A percentile compares a stretch with the other conserved stretches of the same genome.
Conservation (phyloP, 169 alveolate genomes). For the Eimeria maxima region DNA sequence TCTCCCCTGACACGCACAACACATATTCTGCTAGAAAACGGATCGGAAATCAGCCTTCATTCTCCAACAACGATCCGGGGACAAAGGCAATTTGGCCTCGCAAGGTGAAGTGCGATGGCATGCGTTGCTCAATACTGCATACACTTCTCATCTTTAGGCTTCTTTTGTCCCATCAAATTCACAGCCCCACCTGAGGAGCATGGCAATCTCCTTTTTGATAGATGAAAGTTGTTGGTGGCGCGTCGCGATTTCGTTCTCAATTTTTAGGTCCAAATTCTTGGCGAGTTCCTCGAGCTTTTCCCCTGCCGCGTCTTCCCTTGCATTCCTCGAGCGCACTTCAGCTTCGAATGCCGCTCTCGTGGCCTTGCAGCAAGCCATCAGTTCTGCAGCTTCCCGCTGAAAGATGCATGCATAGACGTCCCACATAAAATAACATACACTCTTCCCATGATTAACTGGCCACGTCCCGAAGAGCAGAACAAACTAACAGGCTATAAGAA, state of each 20-base stretch:
- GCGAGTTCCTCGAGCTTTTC: conserved; percentile 41
- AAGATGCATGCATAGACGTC: neutral
- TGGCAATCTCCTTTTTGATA: conserved; percentile 27
- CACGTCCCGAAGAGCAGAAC: neutral
- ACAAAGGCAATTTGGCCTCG: too few species aligned
- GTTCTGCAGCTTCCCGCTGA: conserved; percentile 49
- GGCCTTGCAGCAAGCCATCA: conserved; percentile 66
- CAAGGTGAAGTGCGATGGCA: too few species aligned
- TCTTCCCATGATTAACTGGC: neutral
- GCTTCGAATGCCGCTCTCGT: conserved; percentile 57
- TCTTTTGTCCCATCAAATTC: neutral
- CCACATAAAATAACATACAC: neutral
- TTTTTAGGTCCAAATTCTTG: conserved; percentile 40
- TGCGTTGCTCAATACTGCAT: neutral
- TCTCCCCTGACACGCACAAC: conserved; percentile 3
- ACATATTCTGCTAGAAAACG: neutral
- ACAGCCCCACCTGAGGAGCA: conserved; percentile 37
- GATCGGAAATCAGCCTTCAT: neutral
- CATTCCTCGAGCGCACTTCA: conserved; percentile 40
- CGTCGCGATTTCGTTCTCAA: conserved; percentile 57
- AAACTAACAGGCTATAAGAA: neutral
- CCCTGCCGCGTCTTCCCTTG: conserved; percentile 53
- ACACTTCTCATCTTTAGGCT: neutral
- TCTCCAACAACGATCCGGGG: too few species aligned
- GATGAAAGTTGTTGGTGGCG: conserved; percentile 64